Percentiles rank a stretch among this genome's conserved stretches.
These are phyloP conservation scores for Sphagnum fallax DNA, from an alignment of 228 moss, liverwort and hornwort species.

Conservation along the genomic window DNA sequence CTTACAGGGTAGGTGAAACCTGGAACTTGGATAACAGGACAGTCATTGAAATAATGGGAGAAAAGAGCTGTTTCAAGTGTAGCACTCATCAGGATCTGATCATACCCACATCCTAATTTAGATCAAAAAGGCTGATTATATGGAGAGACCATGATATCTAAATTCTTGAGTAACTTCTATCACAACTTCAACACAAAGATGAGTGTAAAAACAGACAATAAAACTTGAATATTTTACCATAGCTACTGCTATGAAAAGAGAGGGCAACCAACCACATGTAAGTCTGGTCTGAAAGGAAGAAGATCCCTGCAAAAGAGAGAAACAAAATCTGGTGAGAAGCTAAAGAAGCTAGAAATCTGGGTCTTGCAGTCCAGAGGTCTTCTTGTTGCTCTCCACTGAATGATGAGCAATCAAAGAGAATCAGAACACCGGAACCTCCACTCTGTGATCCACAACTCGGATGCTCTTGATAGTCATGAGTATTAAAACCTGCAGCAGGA, in stretches of 20 bases:
- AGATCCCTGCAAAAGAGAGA: conserved; percentile 60
- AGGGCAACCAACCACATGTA: conserved; percentile 69
- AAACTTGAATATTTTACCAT: neutral
- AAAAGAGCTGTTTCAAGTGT: conserved; percentile 87
- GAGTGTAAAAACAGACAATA: too few relatives aligned
- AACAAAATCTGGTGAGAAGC: conserved; percentile 6
- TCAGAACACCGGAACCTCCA: too few relatives aligned
- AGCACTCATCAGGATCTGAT: conserved; percentile 96
- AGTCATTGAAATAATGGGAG: conserved; percentile 75
- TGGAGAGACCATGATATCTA: too few relatives aligned
- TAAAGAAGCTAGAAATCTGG: too few relatives aligned
- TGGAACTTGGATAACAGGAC: conserved; percentile 83
- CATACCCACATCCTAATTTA: neutral
- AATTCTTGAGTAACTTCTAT: too few relatives aligned
- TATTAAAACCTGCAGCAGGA: neutral
- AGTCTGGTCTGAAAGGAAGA: conserved; percentile 70
- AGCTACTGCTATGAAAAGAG: neutral
- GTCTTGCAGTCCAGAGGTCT: too few relatives aligned
- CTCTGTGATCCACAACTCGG: too few relatives aligned
- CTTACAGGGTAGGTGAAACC: conserved; percentile 97
- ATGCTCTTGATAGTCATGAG: too few relatives aligned
- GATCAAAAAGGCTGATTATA: too few relatives aligned
- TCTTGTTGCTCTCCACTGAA: too few relatives aligned
- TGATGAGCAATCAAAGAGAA: too few relatives aligned
- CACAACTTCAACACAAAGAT: too few relatives aligned